Evolutionary conservation across 495 filamentous ascomycete species (phyloP), one percentile per base, ranked within the genome.

Genomic region (Lasiosphaeriaceae sp.): DNA sequence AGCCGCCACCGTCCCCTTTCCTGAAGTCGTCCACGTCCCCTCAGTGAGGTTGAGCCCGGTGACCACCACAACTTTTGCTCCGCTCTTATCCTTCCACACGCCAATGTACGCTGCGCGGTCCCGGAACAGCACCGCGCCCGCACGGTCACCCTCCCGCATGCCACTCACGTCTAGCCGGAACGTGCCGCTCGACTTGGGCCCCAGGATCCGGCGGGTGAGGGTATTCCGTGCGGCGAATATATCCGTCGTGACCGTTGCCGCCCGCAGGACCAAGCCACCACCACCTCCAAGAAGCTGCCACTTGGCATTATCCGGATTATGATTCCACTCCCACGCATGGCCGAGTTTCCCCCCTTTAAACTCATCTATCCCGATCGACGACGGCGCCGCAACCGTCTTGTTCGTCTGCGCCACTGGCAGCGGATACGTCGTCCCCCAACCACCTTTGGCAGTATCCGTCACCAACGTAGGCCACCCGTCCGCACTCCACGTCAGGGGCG

Each of bases 301-400:
- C 48, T 69, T 73, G 14, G 57, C 62, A 29, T 66, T 66, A 37
- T 84, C 79, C 0, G 82, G 82, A 54, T 84, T 83, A 44, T 84
- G 81, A 60, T 86, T 86, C 82, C 83, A 86, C 59, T 86, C 82
- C 81, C 81, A 84, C 26, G 74, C 65, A 0, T 71, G 63, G 6
- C 69, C 60, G 3, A 86, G 58, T 5, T 60, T 50, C 6, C 55
- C 37, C 0, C 67, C 74, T 7, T 52, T 51, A 54, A 84, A 84
- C n/a, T 49, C 65, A 54, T 83, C 80, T 0, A 63, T 72, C 5
- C 75, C 74, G 1, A 64, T 54, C 59, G 61, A 64, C 19, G 57
- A 47, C 9, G 54, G 0, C 39, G 2, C 39, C 1, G 51, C 54
- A 2, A 70, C 56, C 2, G 53, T 58, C 45, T 57, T 53, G n/a